Evolutionary conservation across 2,329 filamentous ascomycete species (phyloP), one percentile per base, ranked within the genome.

Genomic region (Xylariaceae sp.): DNA sequence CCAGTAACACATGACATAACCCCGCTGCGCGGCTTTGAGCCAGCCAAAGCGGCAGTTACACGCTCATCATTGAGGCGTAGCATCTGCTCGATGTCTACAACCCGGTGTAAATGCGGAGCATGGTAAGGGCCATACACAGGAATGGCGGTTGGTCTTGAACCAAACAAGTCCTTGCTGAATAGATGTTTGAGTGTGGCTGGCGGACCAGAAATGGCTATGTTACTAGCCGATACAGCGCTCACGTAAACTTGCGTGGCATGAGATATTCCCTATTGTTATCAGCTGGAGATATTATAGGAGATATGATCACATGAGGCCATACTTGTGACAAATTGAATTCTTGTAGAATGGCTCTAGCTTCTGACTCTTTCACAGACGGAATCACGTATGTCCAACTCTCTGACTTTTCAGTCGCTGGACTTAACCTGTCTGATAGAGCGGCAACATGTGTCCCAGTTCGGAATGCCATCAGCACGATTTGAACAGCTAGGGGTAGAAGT

Each of bases 301-400:
- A 3, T 3, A 7, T 44, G 49, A 37, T 47, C 40, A 37, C 3
- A 20, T 17, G 2, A 6, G 38, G 42, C 54, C 69, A 61, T 55
- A 78, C 75, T 55, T 77, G 73, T 37, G 72, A 64, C 47, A 69
- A 61, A 63, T 85, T 76, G 66, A 85, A 86, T n/a, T 72, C 68
- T 35, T 64, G 66, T 8, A 86, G 68, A 12, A 72, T 69, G 34
- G 65, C 66, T 55, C 69, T 72, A 4, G 76, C 76, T 17, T 74
- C 68, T 27, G 70, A 62, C 52, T 81, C 75, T 35, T 68, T 72
- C 35, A 75, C 67, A 36, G 73, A 75, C n/a, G 80, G 71, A 42
- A 86, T 72, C 51, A 86, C 78, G 46, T 78, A 80, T 6, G 83
- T 84, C 84, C 84, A 88, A 57, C 77, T 77, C 52, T 81, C 74